Conservation (phyloP, 148 eudicot species). For the Chenopodium berlandieri region DNA sequence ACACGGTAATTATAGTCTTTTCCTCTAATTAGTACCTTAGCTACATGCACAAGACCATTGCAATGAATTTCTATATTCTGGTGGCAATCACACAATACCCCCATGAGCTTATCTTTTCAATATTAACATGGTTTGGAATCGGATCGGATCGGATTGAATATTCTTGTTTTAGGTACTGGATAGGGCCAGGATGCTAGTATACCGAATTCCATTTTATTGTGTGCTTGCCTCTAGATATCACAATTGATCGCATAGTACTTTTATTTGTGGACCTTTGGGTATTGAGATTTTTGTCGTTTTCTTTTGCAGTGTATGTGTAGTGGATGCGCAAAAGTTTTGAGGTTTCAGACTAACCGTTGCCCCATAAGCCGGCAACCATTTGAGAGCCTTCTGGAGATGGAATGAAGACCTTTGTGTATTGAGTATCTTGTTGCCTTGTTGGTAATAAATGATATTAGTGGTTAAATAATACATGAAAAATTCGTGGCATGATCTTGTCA, state of each 20-base stretch:
- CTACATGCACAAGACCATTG: not conserved
- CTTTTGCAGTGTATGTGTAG: conserved; percentile 93
- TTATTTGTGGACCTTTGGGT: not conserved
- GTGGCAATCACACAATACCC: not conserved
- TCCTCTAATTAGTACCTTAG: not conserved
- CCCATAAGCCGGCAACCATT: conserved; percentile 99
- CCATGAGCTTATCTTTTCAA: not conserved
- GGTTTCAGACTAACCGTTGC: conserved; percentile 91
- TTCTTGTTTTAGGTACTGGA: not conserved
- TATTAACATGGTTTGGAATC: not conserved
- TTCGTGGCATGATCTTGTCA: no score
- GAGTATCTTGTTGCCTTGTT: no score
- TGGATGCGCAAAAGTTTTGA: conserved; percentile 86
- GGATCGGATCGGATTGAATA: no score
- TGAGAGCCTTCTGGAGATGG: conserved; percentile 70
- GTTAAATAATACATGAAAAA: no score
- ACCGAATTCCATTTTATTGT: no score
- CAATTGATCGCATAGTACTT: no score
- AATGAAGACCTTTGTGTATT: no score
- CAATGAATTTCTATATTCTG: not conserved
- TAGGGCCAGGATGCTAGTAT: no score
- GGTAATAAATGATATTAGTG: no score
- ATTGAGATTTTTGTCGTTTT: not conserved
- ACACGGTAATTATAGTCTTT: conserved; percentile 61
- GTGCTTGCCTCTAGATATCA: no score